Percentiles rank a stretch among this genome's conserved stretches.
These are phyloP conservation scores for Piper longum DNA, from an alignment of 164 flowering plant genomes.

Conservation along the genomic window DNA sequence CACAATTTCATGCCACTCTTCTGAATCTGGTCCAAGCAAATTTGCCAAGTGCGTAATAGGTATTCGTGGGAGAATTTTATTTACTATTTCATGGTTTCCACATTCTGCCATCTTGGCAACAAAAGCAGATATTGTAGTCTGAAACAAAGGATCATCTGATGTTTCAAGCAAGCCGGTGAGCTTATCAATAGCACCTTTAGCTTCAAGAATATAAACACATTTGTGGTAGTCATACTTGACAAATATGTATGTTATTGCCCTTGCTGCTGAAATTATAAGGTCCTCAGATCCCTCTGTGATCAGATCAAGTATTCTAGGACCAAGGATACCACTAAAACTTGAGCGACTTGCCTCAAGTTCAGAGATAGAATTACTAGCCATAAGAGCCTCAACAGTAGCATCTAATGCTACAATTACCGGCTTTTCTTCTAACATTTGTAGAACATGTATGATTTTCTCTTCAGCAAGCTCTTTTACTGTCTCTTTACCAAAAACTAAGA, in stretches of 20 bases:
- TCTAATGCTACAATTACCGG: slow-evolving; percentile 19
- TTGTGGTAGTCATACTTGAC: slow-evolving; percentile 16
- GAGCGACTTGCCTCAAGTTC: slow-evolving; percentile 31
- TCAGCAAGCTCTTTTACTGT: slow-evolving; percentile 15
- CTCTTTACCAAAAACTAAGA: slow-evolving; percentile 33
- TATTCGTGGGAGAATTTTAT: slow-evolving; percentile 21
- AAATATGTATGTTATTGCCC: slow-evolving; percentile 22
- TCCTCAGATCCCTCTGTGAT: slow-evolving; percentile 16
- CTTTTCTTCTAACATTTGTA: slow-evolving; percentile 19
- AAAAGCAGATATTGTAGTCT: slow-evolving; percentile 19
- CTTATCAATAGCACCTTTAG: slow-evolving; percentile 19
- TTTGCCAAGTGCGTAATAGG: slow-evolving; percentile 20
- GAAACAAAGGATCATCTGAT: slow-evolving; percentile 23
- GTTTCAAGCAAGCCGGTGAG: slow-evolving; percentile 15
- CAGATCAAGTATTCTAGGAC: slow-evolving; percentile 20
- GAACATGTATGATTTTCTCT: slow-evolving; percentile 16
- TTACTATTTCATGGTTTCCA: slow-evolving; percentile 20
- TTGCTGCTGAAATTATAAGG: slow-evolving; percentile 21
- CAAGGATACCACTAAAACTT: slow-evolving; percentile 26
- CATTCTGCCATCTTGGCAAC: slow-evolving; percentile 33
- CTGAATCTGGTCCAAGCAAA: slow-evolving; percentile 19
- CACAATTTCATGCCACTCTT: slow-evolving; percentile 31
- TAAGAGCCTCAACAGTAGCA: slow-evolving; percentile 23
- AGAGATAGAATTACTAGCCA: slow-evolving; percentile 37
- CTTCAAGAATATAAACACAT: slow-evolving; percentile 24